Base-by-base conservation (phyloP, 306 rosid species). In the Fragaria nilgerrensis region DNA sequence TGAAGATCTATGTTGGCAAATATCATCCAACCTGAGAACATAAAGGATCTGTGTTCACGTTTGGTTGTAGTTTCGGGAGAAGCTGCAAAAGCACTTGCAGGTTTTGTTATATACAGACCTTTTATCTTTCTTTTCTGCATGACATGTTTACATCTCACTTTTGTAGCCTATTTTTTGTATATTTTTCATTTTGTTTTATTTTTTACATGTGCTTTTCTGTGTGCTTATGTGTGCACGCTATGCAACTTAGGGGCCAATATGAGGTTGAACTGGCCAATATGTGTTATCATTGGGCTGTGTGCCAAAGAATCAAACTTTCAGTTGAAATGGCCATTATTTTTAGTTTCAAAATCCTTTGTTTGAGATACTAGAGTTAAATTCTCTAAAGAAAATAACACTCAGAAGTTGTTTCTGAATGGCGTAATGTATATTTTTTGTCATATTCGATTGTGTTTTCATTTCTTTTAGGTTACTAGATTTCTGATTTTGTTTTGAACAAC, bases 1-100 rank as follows among this genome's bases (percentile, higher is more conserved):
- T 82, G 91, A 77, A 92, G 97, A 88, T 92, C 95, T 63, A 79
- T 85, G 75, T 75, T 90, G 87, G 86, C 86, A 25, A 83, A 85
- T 82, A 89, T 85, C 79, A 85, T 92, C 89, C 90, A 79, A 80
- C 73, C 76, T 76, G 89, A 84, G 80, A 86, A 87, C 63, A 89
- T 88, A 87, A 89, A 78, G 79, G 84, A 87, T 84, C 87, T 92
- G 62, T 92, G 97, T 81, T 85, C 95, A 50, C 86, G 81, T 72
- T 80, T 87, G 75, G 93, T 92, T 74, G 85, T 82, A 80, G 87
- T 88, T 80, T 90, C 95, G 3, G 87, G 72, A 78, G 84, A 68
- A 78, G 88, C 89, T 71, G 84, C 87, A 16, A 78, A 70, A 66
- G 81, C 82, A 72, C 70, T 81, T 84, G 76, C 89, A 88, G 97